Evolutionary conservation across 2,329 filamentous ascomycete genomes (phyloP), one percentile per base, ranked within the genome.

Genomic region (Diatrype stigma): DNA sequence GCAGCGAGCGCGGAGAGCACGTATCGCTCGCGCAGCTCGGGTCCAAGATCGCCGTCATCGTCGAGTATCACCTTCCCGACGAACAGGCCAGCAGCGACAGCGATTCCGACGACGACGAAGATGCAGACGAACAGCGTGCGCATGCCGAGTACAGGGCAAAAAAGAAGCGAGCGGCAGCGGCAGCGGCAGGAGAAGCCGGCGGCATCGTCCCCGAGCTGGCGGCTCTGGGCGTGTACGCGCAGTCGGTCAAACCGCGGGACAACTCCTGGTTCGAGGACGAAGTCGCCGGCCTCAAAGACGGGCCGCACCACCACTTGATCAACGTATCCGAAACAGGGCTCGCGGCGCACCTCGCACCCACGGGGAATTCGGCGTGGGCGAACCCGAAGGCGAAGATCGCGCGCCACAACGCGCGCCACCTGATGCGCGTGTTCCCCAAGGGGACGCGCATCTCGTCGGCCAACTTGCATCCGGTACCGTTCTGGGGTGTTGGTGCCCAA

Each of bases 341-440:
- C 1, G 67, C 72, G 3, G 62, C 70, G 1, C 74, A 82, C 49
- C 69, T 87, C 50, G n/a, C n/a, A n/a, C n/a, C n/a, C n/a, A n/a
- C n/a, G n/a, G n/a, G n/a, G n/a, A n/a, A n/a, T n/a, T 76, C 79
- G 1, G 64, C 63, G 1, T 61, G 69, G 42, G 72, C 79, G 1
- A 64, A 63, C 1, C 61, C 69, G 42, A 72, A 69, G 44, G 60
- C 70, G 14, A 73, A 74, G 32, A 84, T 88, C 48, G 70, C 79
- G 1, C 63, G 64, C 0, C 85, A 88, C 69, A 88, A 88, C 55
- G 71, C 83, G 0, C 70, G 75, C 19, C 82, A 86, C 53, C 73
- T 87, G n/a, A 87, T 87, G 84, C 79, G 85, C 3, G 84, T 87
- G 1, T 88, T 74, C 56, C 85, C 85, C 35, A 87, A 87, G 60